Base-by-base conservation (phyloP, 805 yeast species). In the Ascoidea asiatica region DNA sequence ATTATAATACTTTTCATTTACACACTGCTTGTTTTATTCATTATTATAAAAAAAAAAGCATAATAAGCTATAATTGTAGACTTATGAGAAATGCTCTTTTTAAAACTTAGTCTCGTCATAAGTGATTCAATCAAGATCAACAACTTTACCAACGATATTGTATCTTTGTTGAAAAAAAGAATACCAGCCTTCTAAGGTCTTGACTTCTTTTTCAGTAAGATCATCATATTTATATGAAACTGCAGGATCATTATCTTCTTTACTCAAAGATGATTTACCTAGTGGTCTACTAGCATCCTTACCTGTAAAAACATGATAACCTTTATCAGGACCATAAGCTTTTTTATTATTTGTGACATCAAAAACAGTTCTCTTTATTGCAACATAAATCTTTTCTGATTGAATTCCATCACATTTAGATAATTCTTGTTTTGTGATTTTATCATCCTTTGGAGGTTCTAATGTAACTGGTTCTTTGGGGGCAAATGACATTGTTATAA, bases 221-320 rank as follows among this genome's bases (percentile, higher is more conserved):
- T 62, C 70, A 1, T 67, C 66, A 22, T 65, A 68, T 48, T 70
- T 72, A 73, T 78, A 75, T 19, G 77, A 62, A 4, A 62, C 58
- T 0, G 44, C 46, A 1, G 50, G 52, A 38, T 62, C 65, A 1
- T 73, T 72, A 49, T 79, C 82, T 45, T 66, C 75, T 0, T 66
- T 64, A n/a, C 70, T 67, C 46, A 79, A 57, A 18, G 79, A 72
- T 44, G 85, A 78, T 53, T 79, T 73, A 1, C 84, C 95, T 44
- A 86, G 64, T 2, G 90, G 81, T 46, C 92, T 64, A 33, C 85
- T 75, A 19, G 85, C 84, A 52, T 86, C 95, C 50, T 73, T 75
- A 4, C 90, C 95, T 7, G 78, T 84, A 38, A 86, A 68, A 5
- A 69, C 75, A 53, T 77, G 78, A 60, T 86, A 87, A 19, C 80